These are phyloP conservation scores for Phaeosphaeria sp. DNA, from an alignment of 2,329 filamentous ascomycete species.

Conservation along the genomic window DNA sequence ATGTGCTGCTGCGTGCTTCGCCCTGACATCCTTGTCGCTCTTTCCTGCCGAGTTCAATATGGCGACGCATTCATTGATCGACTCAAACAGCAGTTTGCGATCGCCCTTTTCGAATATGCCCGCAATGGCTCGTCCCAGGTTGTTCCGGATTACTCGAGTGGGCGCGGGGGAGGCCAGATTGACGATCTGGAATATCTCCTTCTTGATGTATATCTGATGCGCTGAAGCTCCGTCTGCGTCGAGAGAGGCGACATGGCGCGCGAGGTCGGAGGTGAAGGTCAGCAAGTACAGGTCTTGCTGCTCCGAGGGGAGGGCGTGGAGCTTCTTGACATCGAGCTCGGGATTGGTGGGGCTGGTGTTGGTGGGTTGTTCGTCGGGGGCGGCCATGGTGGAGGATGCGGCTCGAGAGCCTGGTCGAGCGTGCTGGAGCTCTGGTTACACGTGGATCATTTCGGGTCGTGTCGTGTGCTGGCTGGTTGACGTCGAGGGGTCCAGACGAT, in stretches of 20 bases:
- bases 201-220: constrained; percentile 91
- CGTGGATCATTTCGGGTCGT: constrained; percentile 31
- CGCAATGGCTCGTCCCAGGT: constrained; percentile 82
- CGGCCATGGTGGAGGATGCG: constrained; percentile 31
- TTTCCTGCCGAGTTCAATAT: constrained; percentile 75
- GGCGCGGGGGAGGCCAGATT: constrained; percentile 81
- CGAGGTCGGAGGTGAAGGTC: constrained; percentile 83
- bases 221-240: constrained; percentile 81
- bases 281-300: constrained; percentile 96
- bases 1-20: constrained; percentile 85
- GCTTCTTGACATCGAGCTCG: constrained; percentile 88
- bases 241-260: constrained; percentile 78
- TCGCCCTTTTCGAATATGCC: constrained; percentile 86
- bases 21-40: constrained; percentile 76
- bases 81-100: constrained; percentile 90
- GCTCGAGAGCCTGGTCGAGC: constrained; percentile 12
- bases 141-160: constrained; percentile 88
- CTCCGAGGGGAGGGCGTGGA: constrained; percentile 87
- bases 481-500: constrained; percentile 20
- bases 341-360: constrained; percentile 60
- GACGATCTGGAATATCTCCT: constrained; percentile 92
- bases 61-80: constrained; percentile 82
- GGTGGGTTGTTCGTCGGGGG: constrained; percentile 40
- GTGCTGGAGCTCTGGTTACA: constrained; percentile 7
- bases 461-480: constrained; percentile 15